phyloP scores from a whole-genome alignment of 2,329 filamentous ascomycete genomes.

The Talaromyces verruculosus region DNA sequence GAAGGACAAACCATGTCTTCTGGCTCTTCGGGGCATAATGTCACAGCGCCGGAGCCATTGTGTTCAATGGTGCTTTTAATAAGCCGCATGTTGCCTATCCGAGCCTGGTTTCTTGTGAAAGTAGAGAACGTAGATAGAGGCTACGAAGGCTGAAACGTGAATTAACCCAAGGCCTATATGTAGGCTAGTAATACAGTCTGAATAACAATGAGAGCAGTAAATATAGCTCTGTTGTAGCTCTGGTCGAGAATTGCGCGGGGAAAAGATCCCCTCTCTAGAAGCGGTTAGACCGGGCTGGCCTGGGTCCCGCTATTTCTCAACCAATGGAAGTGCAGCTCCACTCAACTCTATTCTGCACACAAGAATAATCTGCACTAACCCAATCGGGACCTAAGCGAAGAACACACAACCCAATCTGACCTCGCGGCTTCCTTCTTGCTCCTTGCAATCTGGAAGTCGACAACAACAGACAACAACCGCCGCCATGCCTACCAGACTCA shows the following conservation, averaged over 20 bases:
- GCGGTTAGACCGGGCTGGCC: slow-evolving; percentile 11
- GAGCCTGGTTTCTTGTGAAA: neutral
- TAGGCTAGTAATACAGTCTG: neutral
- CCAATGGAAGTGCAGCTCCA: neutral
- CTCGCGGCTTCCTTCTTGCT: slow-evolving; percentile 12
- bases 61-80: slow-evolving; percentile 67
- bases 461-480: slow-evolving; percentile 21
- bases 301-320: neutral
- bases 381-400: slow-evolving; percentile 18
- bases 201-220: neutral
- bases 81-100: slow-evolving; percentile 58
- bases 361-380: slow-evolving; percentile 10
- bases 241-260: slow-evolving; percentile 18
- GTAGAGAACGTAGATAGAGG: neutral
- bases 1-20: slow-evolving; percentile 66
- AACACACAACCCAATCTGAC: slow-evolving; percentile 18
- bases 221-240: slow-evolving; percentile 5
- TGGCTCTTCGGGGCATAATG: slow-evolving; percentile 68
- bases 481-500: slow-evolving; percentile 54
- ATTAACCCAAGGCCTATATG: neutral
- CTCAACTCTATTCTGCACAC: slow-evolving; percentile 19
- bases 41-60: slow-evolving; percentile 65
- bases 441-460: slow-evolving; percentile 22
- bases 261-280: slow-evolving; percentile 16
- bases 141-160: neutral